Conservation (phyloP, 352 stramenopile species). For the Saprolegnia diclina region DNA sequence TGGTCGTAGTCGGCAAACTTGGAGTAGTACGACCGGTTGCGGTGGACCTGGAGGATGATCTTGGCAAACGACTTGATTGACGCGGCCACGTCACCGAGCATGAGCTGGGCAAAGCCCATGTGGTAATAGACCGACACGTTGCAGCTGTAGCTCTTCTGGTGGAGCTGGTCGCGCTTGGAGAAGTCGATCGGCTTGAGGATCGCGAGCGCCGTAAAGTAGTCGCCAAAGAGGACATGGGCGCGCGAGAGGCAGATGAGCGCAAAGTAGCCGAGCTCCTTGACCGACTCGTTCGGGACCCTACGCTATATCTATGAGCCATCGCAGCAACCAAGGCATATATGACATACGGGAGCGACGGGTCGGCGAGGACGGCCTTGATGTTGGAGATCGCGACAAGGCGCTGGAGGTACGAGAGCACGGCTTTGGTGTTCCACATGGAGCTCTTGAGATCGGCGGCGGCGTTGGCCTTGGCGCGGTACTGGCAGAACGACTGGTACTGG, state of each 20-base stretch:
- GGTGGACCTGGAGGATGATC: slow-evolving; percentile 85
- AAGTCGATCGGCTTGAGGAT: slow-evolving; percentile 89
- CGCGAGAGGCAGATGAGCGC: slow-evolving; percentile 90
- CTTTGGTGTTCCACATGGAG: slow-evolving; percentile 92
- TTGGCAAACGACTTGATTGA: slow-evolving; percentile 86
- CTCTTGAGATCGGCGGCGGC: slow-evolving; percentile 47
- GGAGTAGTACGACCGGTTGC: slow-evolving; percentile 83
- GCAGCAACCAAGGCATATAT: too few relatives aligned
- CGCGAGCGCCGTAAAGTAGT: slow-evolving; percentile 93
- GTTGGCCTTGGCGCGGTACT: slow-evolving; percentile 89
- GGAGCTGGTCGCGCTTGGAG: slow-evolving; percentile 76
- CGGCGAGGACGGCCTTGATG: slow-evolving; percentile 85
- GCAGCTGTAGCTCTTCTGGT: slow-evolving; percentile 88
- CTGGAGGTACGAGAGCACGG: slow-evolving; percentile 94
- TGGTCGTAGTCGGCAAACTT: slow-evolving; percentile 91
- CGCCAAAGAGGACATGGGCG: slow-evolving; percentile 94
- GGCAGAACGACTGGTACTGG: slow-evolving; percentile 98
- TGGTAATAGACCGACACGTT: slow-evolving; percentile 97
- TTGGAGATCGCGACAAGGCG: slow-evolving; percentile 88
- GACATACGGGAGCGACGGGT: slow-evolving; percentile 26
- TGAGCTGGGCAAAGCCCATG: slow-evolving; percentile 95
- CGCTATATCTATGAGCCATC: too few relatives aligned
- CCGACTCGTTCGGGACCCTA: slow-evolving; percentile 49
- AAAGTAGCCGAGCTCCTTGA: slow-evolving; percentile 95
- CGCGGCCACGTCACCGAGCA: slow-evolving; percentile 95